These are phyloP conservation scores for Boletus fagicola DNA, from an alignment of 768 basidiomycete species.

Conservation along the genomic window DNA sequence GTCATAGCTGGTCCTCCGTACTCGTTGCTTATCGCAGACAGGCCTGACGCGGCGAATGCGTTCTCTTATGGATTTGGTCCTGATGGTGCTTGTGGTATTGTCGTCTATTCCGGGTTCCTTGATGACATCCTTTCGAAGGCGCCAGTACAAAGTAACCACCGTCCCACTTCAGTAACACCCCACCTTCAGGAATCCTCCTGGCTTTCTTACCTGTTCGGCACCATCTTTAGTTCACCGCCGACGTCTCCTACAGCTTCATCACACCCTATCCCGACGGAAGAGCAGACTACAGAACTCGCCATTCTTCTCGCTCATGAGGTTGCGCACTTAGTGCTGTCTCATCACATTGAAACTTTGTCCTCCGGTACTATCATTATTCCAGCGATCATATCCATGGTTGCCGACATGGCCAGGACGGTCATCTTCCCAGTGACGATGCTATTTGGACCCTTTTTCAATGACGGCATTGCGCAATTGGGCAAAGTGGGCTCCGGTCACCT, in stretches of 20 bases:
- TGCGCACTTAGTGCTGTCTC: slow-evolving; percentile 84
- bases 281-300: slow-evolving; percentile 87
- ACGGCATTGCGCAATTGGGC: slow-evolving; percentile 81
- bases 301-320: slow-evolving; percentile 93
- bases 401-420: slow-evolving; percentile 74
- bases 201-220: slow-evolving; percentile 49
- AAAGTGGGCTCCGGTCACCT: slow-evolving; percentile 77
- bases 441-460: slow-evolving; percentile 93
- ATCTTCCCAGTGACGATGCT: slow-evolving; percentile 89
- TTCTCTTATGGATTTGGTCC: slow-evolving; percentile 96
- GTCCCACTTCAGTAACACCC: slow-evolving; percentile 19
- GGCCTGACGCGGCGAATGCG: slow-evolving; percentile 81
- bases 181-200: slow-evolving; percentile 37
- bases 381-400: slow-evolving; percentile 68
- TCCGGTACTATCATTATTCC: slow-evolving; percentile 81
- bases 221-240: slow-evolving; percentile 36
- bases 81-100: slow-evolving; percentile 87
- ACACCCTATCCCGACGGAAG: slow-evolving; percentile 61
- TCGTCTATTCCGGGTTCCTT: slow-evolving; percentile 91
- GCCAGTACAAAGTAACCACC: slow-evolving; percentile 22
- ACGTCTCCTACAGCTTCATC: slow-evolving; percentile 30
- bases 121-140: slow-evolving; percentile 72
- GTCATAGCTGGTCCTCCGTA: slow-evolving; percentile 81
- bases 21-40: slow-evolving; percentile 85
- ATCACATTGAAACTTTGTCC: slow-evolving; percentile 91